phyloP scores from a whole-genome alignment of 306 rosid species.

The Elaeagnus macrophylla region DNA sequence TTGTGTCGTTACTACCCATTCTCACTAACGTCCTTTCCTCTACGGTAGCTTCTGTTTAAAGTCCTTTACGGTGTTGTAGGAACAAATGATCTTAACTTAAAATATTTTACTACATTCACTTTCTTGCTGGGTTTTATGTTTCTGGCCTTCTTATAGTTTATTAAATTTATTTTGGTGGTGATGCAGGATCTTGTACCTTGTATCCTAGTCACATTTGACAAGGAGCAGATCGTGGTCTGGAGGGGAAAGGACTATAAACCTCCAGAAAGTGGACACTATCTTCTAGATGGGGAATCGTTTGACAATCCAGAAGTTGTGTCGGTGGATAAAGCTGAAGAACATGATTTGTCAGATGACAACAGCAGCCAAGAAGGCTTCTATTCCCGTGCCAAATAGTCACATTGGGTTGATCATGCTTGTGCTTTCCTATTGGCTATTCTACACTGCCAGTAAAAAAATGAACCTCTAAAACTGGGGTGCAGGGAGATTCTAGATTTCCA shows the following conservation, averaged over 20 bases:
- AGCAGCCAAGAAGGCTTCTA: not conserved
- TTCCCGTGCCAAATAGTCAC: no score
- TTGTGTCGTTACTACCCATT: not conserved
- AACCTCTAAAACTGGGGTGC: no score
- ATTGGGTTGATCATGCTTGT: slow-evolving; percentile 13
- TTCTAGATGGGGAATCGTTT: slow-evolving; percentile 37
- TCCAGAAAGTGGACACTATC: slow-evolving; percentile 28
- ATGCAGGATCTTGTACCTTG: slow-evolving; percentile 88
- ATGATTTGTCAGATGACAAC: no score
- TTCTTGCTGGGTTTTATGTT: not conserved
- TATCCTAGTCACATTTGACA: slow-evolving; percentile 76
- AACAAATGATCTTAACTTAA: no score
- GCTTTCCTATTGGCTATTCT: not conserved
- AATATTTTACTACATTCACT: no score
- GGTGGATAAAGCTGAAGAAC: slow-evolving; percentile 9
- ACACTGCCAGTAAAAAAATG: no score
- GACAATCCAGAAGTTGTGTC: slow-evolving; percentile 29
- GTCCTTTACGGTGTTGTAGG: no score
- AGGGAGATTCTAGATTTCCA: no score
- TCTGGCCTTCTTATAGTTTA: no score
- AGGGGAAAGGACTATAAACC: slow-evolving; percentile 43
- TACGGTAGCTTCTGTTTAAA: no score
- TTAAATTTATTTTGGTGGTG: not conserved
- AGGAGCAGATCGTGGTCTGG: slow-evolving; percentile 82
- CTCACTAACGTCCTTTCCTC: no score